A percentile compares a stretch with the other conserved stretches of the same genome.
Conservation (phyloP, 2,329 filamentous ascomycete species). For the Tolypocladium tropicale region DNA sequence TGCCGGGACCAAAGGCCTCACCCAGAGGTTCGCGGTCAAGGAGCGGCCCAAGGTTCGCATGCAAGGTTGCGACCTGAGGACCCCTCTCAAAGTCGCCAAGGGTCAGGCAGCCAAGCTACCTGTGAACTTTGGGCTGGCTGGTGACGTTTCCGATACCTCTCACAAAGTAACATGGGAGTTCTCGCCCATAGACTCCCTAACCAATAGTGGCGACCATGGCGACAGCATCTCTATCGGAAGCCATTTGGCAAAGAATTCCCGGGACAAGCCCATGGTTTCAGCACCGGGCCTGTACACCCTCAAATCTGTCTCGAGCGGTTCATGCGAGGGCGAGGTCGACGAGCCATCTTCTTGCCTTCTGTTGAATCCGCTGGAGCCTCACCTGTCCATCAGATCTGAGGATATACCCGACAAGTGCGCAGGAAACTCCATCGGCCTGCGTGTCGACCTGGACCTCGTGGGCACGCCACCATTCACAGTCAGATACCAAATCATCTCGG, state of each 20-base stretch:
- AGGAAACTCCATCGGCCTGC: conserved; percentile 82
- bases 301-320: conserved; percentile 66
- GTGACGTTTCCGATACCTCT: conserved; percentile 47
- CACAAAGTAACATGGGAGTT: conserved; percentile 76
- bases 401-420: conserved; percentile 92
- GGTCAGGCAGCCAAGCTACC: conserved; percentile 60
- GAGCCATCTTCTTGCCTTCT: conserved; percentile 92
- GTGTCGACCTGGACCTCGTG: conserved; percentile 79
- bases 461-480: conserved; percentile 89
- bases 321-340: conserved; percentile 77
- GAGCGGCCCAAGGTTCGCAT: conserved; percentile 71
- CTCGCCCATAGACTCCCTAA: conserved; percentile 60
- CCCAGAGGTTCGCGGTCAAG: conserved; percentile 74
- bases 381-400: conserved; percentile 61
- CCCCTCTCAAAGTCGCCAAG: conserved; percentile 74
- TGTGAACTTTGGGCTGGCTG: conserved; percentile 56
- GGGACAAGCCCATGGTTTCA: conserved; percentile 57
- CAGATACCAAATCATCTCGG: conserved; percentile 61
- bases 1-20: conserved; percentile 50
- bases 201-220: conserved; percentile 59
- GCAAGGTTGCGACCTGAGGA: conserved; percentile 65
- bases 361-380: conserved; percentile 82
- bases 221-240: conserved; percentile 46
- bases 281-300: conserved; percentile 81
- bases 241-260: conserved; percentile 49